Conservation (phyloP, 495 filamentous ascomycete genomes). For the Penicillium longicatenatum region DNA sequence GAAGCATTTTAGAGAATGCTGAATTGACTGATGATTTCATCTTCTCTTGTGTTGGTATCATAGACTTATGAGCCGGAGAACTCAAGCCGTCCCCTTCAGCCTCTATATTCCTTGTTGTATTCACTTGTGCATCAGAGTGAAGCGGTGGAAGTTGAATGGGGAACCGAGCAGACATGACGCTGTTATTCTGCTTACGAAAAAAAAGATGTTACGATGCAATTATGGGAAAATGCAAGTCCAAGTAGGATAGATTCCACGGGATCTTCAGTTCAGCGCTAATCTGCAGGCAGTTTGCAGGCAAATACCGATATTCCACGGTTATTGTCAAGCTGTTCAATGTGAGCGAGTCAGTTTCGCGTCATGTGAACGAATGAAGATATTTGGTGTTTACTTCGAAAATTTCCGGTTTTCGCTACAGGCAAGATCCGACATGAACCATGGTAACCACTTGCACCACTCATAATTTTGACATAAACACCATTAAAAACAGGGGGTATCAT, state of each 20-base stretch:
- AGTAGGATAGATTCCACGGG: background rate
- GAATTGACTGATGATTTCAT: background rate
- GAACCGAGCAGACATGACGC: background rate
- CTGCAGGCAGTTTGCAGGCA: background rate
- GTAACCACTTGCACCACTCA: slow-evolving; percentile 1
- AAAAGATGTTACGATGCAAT: background rate
- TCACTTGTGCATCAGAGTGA: background rate
- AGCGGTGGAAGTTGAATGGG: background rate
- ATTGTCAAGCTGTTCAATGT: background rate
- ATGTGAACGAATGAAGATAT: background rate
- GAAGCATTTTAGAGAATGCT: background rate
- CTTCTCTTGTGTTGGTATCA: background rate
- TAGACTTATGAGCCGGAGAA: background rate
- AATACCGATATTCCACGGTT: background rate
- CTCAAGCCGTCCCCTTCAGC: background rate
- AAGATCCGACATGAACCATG: slow-evolving; percentile 1
- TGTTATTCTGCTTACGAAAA: background rate
- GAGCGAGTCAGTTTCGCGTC: slow-evolving; percentile 4
- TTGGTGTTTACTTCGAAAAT: background rate
- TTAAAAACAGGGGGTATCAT: slow-evolving; percentile 32
- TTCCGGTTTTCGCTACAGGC: background rate
- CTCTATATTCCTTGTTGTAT: background rate
- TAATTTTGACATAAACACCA: slow-evolving; percentile 1
- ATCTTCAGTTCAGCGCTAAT: background rate
- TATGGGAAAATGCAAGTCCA: background rate